These are phyloP conservation scores for Neurospora crassa DNA, from an alignment of 2,329 filamentous ascomycete genomes.

Conservation along the genomic window DNA sequence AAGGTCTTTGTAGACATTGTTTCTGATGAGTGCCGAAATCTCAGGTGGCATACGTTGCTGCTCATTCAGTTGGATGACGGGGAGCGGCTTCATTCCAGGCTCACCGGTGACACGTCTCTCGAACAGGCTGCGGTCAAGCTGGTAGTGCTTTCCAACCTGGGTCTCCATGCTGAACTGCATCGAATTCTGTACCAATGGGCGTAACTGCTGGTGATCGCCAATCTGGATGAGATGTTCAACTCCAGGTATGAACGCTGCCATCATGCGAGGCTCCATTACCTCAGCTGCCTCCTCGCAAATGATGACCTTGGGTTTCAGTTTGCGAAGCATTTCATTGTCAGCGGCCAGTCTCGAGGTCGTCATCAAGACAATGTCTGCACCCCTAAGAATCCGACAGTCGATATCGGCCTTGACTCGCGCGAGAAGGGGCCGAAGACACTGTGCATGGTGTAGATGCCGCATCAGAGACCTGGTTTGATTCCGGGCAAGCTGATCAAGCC, in stretches of 20 bases:
- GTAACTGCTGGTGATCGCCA: slow-evolving; percentile 53
- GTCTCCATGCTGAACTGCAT: slow-evolving; percentile 22
- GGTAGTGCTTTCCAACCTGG: slow-evolving; percentile 33
- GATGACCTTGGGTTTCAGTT: slow-evolving; percentile 44
- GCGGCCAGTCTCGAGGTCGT: slow-evolving; percentile 51
- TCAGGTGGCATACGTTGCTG: slow-evolving; percentile 58
- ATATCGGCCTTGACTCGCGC: slow-evolving; percentile 22
- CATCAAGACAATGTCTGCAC: slow-evolving; percentile 43
- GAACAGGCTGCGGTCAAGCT: slow-evolving; percentile 50
- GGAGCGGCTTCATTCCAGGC: slow-evolving; percentile 16
- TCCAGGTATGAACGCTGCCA: slow-evolving; percentile 47
- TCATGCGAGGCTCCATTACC: slow-evolving; percentile 53
- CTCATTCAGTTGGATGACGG: slow-evolving; percentile 35
- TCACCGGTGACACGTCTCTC: slow-evolving; percentile 36
- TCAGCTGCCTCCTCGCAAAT: slow-evolving; percentile 62
- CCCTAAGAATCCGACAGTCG: slow-evolving; percentile 27
- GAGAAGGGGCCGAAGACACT: slow-evolving; percentile 2
- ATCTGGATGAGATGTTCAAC: slow-evolving; percentile 41
- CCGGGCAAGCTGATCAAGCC: slow-evolving; percentile 3
- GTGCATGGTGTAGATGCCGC: not conserved
- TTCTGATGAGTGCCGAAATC: slow-evolving; percentile 46
- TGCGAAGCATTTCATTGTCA: slow-evolving; percentile 38
- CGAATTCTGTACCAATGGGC: slow-evolving; percentile 47
- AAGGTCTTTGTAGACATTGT: slow-evolving; percentile 46
- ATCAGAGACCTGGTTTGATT: not conserved